Evolutionary conservation across 345 rosid species (phyloP).

Genomic region (Physaria fendleri): DNA sequence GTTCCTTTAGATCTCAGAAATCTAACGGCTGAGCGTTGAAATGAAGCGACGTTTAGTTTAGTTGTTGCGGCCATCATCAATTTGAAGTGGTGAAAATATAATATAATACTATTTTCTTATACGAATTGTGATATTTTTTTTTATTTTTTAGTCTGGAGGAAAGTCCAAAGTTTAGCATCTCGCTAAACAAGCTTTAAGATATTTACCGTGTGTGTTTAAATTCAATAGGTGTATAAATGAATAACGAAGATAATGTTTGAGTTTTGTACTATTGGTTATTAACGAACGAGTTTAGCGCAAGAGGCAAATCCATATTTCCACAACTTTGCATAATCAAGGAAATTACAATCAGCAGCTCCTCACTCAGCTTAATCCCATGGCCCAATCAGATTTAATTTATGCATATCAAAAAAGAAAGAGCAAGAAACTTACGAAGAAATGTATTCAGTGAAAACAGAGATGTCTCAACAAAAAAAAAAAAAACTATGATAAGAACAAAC

Average conservation of each 20-base stretch:
- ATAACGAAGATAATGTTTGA: too few species aligned
- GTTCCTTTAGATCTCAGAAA: conserved; percentile 16
- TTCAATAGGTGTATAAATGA: not conserved
- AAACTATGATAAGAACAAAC: not conserved
- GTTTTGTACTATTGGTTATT: not conserved
- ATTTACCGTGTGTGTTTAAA: not conserved
- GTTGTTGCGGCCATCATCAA: not conserved
- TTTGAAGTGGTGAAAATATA: not conserved
- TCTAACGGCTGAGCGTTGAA: conserved; percentile 13
- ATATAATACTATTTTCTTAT: not conserved
- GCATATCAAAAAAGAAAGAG: not conserved
- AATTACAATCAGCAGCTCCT: conserved; percentile 8
- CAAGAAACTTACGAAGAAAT: not conserved
- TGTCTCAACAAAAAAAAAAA: conserved; percentile 6
- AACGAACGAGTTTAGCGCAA: not conserved
- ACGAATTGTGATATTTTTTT: not conserved
- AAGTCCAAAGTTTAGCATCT: conserved; percentile 12
- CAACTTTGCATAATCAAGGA: not conserved
- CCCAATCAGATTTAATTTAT: conserved; percentile 3
- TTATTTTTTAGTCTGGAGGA: not conserved
- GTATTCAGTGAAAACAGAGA: not conserved
- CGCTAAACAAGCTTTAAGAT: conserved; percentile 13
- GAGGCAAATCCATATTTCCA: not conserved
- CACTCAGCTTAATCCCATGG: not conserved
- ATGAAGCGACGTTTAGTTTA: conserved; percentile 1